phyloP scores from a whole-genome alignment of 345 rosid species.

The Clarkia xantiana region DNA sequence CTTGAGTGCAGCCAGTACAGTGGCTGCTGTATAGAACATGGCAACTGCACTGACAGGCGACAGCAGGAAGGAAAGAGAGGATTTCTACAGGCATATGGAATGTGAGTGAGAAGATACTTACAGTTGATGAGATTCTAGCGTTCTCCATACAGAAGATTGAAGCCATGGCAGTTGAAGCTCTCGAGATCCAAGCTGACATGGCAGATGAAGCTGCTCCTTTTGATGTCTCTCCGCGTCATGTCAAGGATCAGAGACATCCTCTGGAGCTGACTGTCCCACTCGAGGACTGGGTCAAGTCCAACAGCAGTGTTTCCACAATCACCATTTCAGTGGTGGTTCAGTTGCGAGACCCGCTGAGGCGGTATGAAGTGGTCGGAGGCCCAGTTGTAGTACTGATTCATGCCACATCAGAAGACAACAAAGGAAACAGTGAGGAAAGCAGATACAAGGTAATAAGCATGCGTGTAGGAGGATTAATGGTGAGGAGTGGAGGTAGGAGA shows the following conservation, averaged over 20 bases:
- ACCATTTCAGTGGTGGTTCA: constrained; percentile 43
- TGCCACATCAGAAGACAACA: constrained; percentile 18
- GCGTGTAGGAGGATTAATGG: constrained; percentile 58
- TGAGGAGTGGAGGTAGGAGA: constrained; percentile 26
- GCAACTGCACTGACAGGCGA: constrained; percentile 47
- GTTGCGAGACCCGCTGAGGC: constrained; percentile 67
- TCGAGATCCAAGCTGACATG: constrained; percentile 78
- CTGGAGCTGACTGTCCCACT: constrained; percentile 44
- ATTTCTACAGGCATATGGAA: constrained; percentile 78
- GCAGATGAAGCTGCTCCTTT: constrained; percentile 76
- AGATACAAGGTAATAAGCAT: constrained; percentile 43
- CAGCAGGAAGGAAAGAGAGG: constrained; percentile 66
- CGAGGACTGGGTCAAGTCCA: constrained; percentile 45
- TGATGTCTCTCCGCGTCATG: constrained; percentile 40
- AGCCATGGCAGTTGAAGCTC: constrained; percentile 61
- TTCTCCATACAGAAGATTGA: constrained; percentile 71
- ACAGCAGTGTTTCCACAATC: constrained; percentile 17
- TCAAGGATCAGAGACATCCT: constrained; percentile 23
- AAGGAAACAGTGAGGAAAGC: constrained; percentile 20
- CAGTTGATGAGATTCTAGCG: constrained; percentile 59
- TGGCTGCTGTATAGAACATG: constrained; percentile 68
- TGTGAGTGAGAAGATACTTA: constrained; percentile 41
- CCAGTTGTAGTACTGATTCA: constrained; percentile 46
- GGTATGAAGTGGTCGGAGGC: constrained; percentile 84
- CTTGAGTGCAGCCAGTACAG: constrained; percentile 74